These are phyloP conservation scores for Moesziomyces sp. DNA, from an alignment of 1,284 basidiomycete species.

Conservation along the genomic window DNA sequence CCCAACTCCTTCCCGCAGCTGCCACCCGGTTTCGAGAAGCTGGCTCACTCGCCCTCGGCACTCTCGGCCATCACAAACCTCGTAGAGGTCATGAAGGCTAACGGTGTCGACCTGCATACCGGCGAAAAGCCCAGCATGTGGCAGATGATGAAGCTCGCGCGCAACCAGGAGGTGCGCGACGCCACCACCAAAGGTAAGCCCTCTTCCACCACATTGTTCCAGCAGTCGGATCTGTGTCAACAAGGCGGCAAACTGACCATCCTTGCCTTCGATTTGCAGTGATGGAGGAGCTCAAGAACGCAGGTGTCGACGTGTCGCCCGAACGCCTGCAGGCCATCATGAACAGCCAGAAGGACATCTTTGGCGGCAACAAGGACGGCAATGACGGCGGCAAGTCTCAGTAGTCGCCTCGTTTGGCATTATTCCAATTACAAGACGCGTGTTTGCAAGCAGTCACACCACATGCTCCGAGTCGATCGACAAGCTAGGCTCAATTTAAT, in stretches of 20 bases:
- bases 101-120: conserved; percentile 54
- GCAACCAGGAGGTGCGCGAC: conserved; percentile 51
- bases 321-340: conserved; percentile 54
- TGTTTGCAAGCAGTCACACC: too few relatives aligned
- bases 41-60: conserved; percentile 50
- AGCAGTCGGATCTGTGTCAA: too few relatives aligned
- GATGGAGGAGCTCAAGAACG: conserved; percentile 59
- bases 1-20: conserved; percentile 40
- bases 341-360: conserved; percentile 33
- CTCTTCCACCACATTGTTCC: too few relatives aligned
- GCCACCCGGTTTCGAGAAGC: conserved; percentile 60
- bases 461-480: too few relatives aligned
- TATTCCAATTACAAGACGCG: neutral
- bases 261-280: conserved; percentile 18
- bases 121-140: conserved; percentile 55
- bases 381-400: conserved; percentile 19
- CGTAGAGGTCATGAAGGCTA: conserved; percentile 52
- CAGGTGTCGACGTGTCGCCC: conserved; percentile 58
- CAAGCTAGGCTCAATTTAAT: conserved; percentile 2
- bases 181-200: conserved; percentile 54
- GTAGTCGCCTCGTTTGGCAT: neutral
- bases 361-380: conserved; percentile 20
- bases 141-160: conserved; percentile 54
- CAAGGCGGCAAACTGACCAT: neutral
- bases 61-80: conserved; percentile 52